Base-by-base conservation (phyloP, 345 rosid genomes). In the Camelina hispida region DNA sequence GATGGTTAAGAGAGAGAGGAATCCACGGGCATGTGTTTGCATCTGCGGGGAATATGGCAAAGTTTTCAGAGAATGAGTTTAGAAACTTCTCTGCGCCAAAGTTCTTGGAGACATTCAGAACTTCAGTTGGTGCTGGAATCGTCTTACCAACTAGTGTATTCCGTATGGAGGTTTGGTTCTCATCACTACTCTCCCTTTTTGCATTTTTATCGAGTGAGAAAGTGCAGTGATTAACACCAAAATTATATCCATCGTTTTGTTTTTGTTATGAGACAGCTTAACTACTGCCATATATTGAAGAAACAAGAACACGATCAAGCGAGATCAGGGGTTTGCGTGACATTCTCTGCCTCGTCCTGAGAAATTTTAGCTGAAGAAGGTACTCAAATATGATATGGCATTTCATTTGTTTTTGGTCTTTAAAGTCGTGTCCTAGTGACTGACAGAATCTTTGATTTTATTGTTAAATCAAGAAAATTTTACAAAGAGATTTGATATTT, bases 1-100 rank as follows among this genome's bases (percentile, higher is more conserved):
- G 82, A 66, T 95, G 97, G 96, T 81, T 85, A 50, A 87, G 84
- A 80, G 91, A 88, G 70, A 92, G 91, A 77, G 97, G 97, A 62
- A 81, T 95, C 69, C 96, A 95, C 65, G 99, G 92, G 10, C 99
- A 95, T 78, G 63, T 81, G 32, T 92, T 95, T 77, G 93, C 90
- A 53, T 87, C 90, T 73, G 92, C 97, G n/a, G 99, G 99, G 66
- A 95, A 87, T 69, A 69, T 87, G 57, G 84, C 85, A 51, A 90
- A 84, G 82, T 73, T 95, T 73, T 80, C 97, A 2, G 91, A 92
- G 81, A 84, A 89, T 30, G 92, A 88, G 74, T 90, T 83, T 73
- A 81, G 70, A 51, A 85, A 81, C 74, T 83, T 92, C 61, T 81
- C 84, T 59, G 73, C 80, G 48, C 73, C 75, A 38, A 90, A 84